phyloP scores from a whole-genome alignment of 1,284 basidiomycete species.

The Athelia psychrophila region DNA sequence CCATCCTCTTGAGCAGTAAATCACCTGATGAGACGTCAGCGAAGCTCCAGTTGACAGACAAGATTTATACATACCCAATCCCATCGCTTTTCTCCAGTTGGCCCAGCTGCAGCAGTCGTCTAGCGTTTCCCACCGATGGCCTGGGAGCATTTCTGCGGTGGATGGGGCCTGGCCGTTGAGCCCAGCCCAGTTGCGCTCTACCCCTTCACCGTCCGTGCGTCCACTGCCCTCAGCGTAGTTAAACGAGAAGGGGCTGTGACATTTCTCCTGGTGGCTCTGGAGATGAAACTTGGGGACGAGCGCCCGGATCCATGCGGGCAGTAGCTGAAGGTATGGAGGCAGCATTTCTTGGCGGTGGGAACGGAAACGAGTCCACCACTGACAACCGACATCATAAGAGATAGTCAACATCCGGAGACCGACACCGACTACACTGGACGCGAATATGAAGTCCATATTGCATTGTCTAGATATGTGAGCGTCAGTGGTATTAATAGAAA shows the following conservation, averaged over 20 bases:
- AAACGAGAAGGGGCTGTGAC: slow-evolving; percentile 14
- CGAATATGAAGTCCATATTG: slow-evolving; percentile 18
- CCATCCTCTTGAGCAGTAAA: neutral
- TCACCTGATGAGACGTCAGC: slow-evolving; percentile 13
- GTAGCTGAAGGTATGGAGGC: slow-evolving; percentile 1
- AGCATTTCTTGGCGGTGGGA: neutral
- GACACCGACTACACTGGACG: slow-evolving; percentile 1
- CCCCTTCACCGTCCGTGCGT: slow-evolving; percentile 17
- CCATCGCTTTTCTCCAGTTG: neutral
- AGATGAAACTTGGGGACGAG: slow-evolving; percentile 7
- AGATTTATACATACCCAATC: neutral
- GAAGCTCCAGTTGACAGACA: no score
- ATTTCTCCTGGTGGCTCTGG: slow-evolving; percentile 7
- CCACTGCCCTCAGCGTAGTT: slow-evolving; percentile 14
- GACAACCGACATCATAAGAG: slow-evolving; percentile 17
- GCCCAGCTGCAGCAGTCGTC: neutral
- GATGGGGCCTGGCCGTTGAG: slow-evolving; percentile 9
- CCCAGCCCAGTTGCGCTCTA: slow-evolving; percentile 18
- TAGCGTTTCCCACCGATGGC: slow-evolving; percentile 1
- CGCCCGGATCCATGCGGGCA: slow-evolving; percentile 1
- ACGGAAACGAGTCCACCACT: slow-evolving; percentile 13
- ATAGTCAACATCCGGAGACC: slow-evolving; percentile 2
- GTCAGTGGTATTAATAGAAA: neutral
- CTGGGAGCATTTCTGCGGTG: slow-evolving; percentile 16
- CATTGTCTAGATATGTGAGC: slow-evolving; percentile 15